phyloP scores from a whole-genome alignment of 345 rosid species.

The Camelina hispida region DNA sequence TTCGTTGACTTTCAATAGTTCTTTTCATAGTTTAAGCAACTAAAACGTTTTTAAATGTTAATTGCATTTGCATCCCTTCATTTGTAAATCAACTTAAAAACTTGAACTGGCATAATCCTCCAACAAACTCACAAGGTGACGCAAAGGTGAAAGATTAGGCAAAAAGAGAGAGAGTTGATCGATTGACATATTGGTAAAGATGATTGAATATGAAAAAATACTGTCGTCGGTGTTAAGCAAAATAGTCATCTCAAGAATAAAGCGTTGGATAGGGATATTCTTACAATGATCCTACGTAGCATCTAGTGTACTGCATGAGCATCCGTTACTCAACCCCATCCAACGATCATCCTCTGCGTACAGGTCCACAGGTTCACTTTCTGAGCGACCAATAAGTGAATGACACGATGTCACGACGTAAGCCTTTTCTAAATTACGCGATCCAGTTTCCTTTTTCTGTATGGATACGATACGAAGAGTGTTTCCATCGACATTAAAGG shows the following conservation, averaged over 20 bases:
- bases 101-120: constrained; percentile 6
- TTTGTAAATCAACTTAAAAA: not conserved
- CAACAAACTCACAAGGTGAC: constrained; percentile 32
- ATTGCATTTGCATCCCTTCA: constrained; percentile 1
- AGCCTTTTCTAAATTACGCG: not conserved
- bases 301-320: constrained; percentile 29
- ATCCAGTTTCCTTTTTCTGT: not conserved
- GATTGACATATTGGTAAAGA: constrained; percentile 24
- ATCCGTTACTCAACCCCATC: constrained; percentile 38
- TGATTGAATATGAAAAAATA: not conserved
- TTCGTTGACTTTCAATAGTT: not conserved
- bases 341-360: constrained; percentile 28
- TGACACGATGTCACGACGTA: not conserved
- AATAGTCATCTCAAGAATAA: constrained; percentile 7
- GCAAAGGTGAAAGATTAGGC: constrained; percentile 35
- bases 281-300: constrained; percentile 38
- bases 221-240: constrained; percentile 27
- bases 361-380: constrained; percentile 6
- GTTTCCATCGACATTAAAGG: constrained; percentile 17
- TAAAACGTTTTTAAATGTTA: not conserved
- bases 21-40: not conserved
- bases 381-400: constrained; percentile 6
- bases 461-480: constrained; percentile 37
- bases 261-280: constrained; percentile 31
- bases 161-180: not conserved